Conservation (phyloP, 495 filamentous ascomycete genomes). For the Astrothelium macrocarpum region DNA sequence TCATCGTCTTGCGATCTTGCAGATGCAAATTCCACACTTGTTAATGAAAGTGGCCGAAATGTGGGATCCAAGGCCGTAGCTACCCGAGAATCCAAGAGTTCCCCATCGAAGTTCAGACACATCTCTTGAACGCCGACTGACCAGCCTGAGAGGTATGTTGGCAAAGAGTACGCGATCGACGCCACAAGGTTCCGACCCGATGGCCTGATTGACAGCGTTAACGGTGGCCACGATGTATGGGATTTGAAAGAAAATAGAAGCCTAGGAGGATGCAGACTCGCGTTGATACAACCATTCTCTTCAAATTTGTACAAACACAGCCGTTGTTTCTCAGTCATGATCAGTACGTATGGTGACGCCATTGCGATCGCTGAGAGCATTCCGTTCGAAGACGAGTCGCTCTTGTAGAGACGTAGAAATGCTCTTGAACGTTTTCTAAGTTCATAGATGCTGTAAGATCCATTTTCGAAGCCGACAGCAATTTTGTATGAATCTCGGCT, state of each 20-base stretch:
- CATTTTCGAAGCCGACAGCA: conserved; percentile 67
- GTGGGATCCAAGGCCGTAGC: conserved; percentile 37
- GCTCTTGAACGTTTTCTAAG: conserved; percentile 38
- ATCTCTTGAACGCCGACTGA: conserved; percentile 85
- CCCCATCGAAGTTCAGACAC: conserved; percentile 46
- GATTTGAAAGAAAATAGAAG: conserved; percentile 75
- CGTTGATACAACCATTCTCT: conserved; percentile 8
- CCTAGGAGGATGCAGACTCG: conserved; percentile 35
- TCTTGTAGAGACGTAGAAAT: conserved; percentile 44
- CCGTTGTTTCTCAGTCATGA: conserved; percentile 60
- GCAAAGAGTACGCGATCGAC: conserved; percentile 76
- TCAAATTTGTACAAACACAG: conserved; percentile 64
- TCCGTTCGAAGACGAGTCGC: conserved; percentile 47
- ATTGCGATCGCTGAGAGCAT: conserved; percentile 67
- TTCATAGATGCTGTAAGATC: conserved; percentile 60
- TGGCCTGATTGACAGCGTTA: conserved; percentile 66
- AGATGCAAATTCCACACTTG: not conserved
- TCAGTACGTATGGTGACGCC: conserved; percentile 65
- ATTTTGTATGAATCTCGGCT: conserved; percentile 38
- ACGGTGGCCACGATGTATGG: conserved; percentile 66
- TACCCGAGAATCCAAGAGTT: conserved; percentile 48
- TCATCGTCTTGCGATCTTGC: not conserved
- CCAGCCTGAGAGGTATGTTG: conserved; percentile 63
- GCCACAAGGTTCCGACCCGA: conserved; percentile 53
- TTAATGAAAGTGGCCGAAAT: conserved; percentile 29